Base-by-base conservation (phyloP, 2,329 filamentous ascomycete genomes). In the Microcera coccophila region DNA sequence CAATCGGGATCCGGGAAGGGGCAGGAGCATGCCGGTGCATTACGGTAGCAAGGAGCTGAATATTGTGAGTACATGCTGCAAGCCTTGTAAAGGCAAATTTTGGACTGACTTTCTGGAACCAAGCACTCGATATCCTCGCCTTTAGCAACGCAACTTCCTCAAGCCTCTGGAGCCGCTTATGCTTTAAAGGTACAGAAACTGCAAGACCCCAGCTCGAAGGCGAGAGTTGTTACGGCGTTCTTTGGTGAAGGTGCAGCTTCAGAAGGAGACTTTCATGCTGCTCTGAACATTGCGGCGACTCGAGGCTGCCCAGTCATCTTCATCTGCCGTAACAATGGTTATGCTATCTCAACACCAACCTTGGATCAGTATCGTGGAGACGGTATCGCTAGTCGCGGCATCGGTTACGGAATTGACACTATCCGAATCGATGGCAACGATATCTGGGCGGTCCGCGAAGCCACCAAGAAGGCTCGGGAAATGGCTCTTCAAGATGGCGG, bases 21-120 rank as follows among this genome's bases (percentile, higher is more conserved):
- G 90, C 2, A 81, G 91, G 49, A 97, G 95, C 59, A 98, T 98
- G 93, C 93, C 93, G 1, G 87, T 97, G 12, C 93, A 98, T 67
- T 98, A 97, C 60, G 90, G 90, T 36, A 90, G 85, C 64, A 80
- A 76, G 44, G 82, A 87, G 50, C 73, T 94, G 44, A 89, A 95
- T 55, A 90, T 95, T 59, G 86, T 90, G 63, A 63, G 79, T 71
- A 26, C 12, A 26, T 7, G 22, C 12, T 12, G 22, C 22, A n/a
- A n/a, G n/a, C n/a, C n/a, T n/a, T n/a, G n/a, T n/a, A n/a, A n/a
- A n/a, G n/a, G n/a, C n/a, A 2, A 17, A n/a, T 5, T 19, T 19
- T 17, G 11, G 5, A 21, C 47, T 56, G 31, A 56, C 42, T 16
- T 16, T 34, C 29, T 16, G 11, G 5, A 15, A 10, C 2, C 19